phyloP scores from a whole-genome alignment of 768 basidiomycete genomes.

The Termitomyces sp. region DNA sequence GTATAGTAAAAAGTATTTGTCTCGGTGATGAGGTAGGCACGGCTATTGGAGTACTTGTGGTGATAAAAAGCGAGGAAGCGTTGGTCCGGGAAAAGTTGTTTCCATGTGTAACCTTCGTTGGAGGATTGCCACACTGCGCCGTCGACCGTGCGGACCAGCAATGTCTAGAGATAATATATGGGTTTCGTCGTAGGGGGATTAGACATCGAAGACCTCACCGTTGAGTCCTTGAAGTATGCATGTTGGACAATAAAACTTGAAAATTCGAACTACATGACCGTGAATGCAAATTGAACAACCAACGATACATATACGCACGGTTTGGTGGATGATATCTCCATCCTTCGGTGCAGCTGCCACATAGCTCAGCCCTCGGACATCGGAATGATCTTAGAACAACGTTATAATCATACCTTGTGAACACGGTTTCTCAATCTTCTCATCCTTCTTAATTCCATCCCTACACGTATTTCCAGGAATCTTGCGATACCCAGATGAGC shows the following conservation, averaged over 20 bases:
- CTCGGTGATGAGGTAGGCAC: constrained; percentile 87
- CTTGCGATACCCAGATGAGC: constrained; percentile 88
- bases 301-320: constrained; percentile 35
- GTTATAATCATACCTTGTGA: constrained; percentile 57
- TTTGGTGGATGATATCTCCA: constrained; percentile 74
- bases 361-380: neutral
- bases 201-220: constrained; percentile 31
- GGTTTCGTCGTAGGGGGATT: neutral
- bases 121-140: constrained; percentile 86
- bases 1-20: constrained; percentile 66
- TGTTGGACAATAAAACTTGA: constrained; percentile 61
- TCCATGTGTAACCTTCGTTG: constrained; percentile 94
- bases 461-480: constrained; percentile 92
- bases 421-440: constrained; percentile 67
- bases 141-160: constrained; percentile 78
- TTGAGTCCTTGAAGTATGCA: constrained; percentile 80
- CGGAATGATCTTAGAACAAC: neutral
- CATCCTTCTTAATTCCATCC: constrained; percentile 68
- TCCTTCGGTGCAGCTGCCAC: constrained; percentile 67
- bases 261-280: constrained; percentile 55
- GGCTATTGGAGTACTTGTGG: constrained; percentile 72
- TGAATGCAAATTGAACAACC: neutral
- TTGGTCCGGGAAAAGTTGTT: constrained; percentile 50
- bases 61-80: constrained; percentile 83
- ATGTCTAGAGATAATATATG: constrained; percentile 44